Percentiles rank a stretch among this genome's conserved stretches.
Conservation (phyloP, 2,329 filamentous ascomycete species). For the Didymella lethalis region DNA sequence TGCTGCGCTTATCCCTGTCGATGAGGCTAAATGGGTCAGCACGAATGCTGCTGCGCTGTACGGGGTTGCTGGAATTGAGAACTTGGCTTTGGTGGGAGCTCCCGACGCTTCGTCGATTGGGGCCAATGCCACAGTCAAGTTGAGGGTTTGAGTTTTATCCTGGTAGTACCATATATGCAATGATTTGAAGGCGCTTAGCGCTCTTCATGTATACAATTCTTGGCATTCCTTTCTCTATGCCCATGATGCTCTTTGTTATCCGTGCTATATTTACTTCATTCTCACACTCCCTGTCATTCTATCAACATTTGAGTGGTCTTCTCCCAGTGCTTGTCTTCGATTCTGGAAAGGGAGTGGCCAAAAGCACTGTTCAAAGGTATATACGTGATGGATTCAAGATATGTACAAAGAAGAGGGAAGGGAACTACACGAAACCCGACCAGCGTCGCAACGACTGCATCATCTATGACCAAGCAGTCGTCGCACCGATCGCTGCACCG, state of each 20-base stretch:
- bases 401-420: not conserved
- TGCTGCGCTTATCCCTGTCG: slow-evolving; percentile 57
- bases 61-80: slow-evolving; percentile 65
- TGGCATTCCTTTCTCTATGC: not conserved
- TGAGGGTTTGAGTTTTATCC: not conserved
- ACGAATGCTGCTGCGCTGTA: slow-evolving; percentile 67
- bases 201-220: not conserved
- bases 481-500: slow-evolving; percentile 53
- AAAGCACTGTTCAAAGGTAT: not conserved
- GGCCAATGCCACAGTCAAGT: slow-evolving; percentile 22
- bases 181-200: not conserved
- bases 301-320: too few relatives aligned
- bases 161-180: not conserved
- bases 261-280: too few relatives aligned
- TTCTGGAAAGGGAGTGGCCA: too few relatives aligned
- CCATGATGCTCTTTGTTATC: too few relatives aligned
- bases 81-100: slow-evolving; percentile 55
- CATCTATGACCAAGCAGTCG: slow-evolving; percentile 37
- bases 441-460: not conserved
- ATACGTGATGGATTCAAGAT: not conserved
- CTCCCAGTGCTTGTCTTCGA: too few relatives aligned
- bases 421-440: not conserved
- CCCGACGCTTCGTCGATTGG: slow-evolving; percentile 27
- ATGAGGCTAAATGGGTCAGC: slow-evolving; percentile 65
- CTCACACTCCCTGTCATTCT: too few relatives aligned